Evolutionary conservation across 805 yeast species (phyloP).

Genomic region (Candida sphagnicola): DNA sequence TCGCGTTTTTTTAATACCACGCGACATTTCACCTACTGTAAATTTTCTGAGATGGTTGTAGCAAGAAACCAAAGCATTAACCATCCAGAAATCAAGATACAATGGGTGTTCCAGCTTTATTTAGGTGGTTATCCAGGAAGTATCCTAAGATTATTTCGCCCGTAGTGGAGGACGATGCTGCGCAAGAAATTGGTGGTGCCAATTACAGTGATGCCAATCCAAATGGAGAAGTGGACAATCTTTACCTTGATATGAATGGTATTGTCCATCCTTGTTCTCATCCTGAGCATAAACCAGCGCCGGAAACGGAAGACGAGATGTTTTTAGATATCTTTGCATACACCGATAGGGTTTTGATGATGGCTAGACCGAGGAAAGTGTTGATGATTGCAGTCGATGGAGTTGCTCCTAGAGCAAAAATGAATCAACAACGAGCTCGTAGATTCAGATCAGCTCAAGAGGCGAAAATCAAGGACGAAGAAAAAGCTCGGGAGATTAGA

Average conservation of each 20-base stretch:
- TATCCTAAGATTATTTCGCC: slow-evolving; percentile 94
- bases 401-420: slow-evolving; percentile 97
- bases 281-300: slow-evolving; percentile 95
- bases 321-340: slow-evolving; percentile 87
- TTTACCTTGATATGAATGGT: slow-evolving; percentile 97
- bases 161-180: slow-evolving; percentile 68
- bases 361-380: slow-evolving; percentile 94
- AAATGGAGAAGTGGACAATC: slow-evolving; percentile 91
- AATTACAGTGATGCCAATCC: slow-evolving; percentile 77
- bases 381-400: slow-evolving; percentile 97
- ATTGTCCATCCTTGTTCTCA: slow-evolving; percentile 99
- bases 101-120: slow-evolving; percentile 98
- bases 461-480: slow-evolving; percentile 74
- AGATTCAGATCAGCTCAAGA: slow-evolving; percentile 90
- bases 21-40: neutral
- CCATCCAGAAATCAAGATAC: slow-evolving; percentile 1
- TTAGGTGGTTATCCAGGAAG: slow-evolving; percentile 90
- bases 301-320: slow-evolving; percentile 97
- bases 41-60: neutral
- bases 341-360: slow-evolving; percentile 84
- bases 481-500: slow-evolving; percentile 54
- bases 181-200: slow-evolving; percentile 64
- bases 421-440: slow-evolving; percentile 95
- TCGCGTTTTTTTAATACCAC: too few relatives aligned
- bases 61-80: neutral